Conservation (phyloP, 192 early-diverging fungal species). For the Cetraspora pellucida region DNA sequence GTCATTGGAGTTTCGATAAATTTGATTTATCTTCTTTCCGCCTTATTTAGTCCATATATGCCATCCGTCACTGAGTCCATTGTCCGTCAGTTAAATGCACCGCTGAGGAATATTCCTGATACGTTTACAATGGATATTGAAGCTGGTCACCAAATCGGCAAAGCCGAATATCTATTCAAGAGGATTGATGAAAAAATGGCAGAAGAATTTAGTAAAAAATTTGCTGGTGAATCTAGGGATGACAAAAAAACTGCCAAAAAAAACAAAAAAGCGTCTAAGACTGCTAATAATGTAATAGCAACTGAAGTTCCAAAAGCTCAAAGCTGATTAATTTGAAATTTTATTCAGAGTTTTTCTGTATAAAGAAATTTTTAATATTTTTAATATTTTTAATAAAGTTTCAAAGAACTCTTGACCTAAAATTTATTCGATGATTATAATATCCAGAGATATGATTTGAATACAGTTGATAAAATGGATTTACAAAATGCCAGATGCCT, state of each 20-base stretch:
- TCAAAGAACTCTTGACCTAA: too few species aligned
- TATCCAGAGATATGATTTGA: too few species aligned
- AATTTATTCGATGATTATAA: too few species aligned
- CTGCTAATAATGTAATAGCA: not conserved
- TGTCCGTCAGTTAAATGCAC: constrained; percentile 81
- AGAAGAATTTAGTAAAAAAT: constrained; percentile 77
- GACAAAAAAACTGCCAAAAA: not conserved
- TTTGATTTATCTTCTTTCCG: constrained; percentile 87
- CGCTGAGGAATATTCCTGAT: constrained; percentile 76
- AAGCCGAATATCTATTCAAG: constrained; percentile 90
- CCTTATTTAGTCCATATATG: constrained; percentile 91
- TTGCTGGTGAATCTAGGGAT: constrained; percentile 63
- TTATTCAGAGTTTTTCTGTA: too few species aligned
- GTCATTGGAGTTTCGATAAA: constrained; percentile 84
- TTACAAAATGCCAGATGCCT: too few species aligned
- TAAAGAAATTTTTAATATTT: too few species aligned
- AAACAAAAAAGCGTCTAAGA: not conserved
- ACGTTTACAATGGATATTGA: constrained; percentile 74
- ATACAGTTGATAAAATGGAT: too few species aligned
- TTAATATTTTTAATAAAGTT: too few species aligned
- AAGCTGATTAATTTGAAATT: too few species aligned
- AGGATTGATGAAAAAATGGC: constrained; percentile 85
- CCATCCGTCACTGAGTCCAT: constrained; percentile 83
- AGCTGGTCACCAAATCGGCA: constrained; percentile 82
- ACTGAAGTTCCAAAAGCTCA: not conserved